Percentiles rank a stretch among this genome's conserved stretches.
Conservation (phyloP, 2,329 filamentous ascomycete species). For the Bipolaris bicolor region DNA sequence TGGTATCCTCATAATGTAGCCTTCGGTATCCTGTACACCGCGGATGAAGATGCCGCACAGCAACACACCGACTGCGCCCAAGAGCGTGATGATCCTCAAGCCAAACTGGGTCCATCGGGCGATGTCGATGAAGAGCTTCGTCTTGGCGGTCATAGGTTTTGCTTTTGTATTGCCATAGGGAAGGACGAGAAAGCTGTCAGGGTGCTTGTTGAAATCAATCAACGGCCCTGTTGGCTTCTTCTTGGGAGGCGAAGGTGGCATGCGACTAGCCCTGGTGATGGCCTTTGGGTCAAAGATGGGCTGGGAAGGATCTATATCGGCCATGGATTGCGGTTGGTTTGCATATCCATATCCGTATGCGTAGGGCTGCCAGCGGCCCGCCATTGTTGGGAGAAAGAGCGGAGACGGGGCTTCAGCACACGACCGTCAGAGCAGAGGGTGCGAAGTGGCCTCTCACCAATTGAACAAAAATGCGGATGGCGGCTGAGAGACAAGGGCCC, state of each 20-base stretch:
- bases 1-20: conserved; percentile 78
- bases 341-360: conserved; percentile 79
- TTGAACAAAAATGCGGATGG: conserved; percentile 35
- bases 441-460: conserved; percentile 36
- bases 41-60: conserved; percentile 79
- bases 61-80: conserved; percentile 73
- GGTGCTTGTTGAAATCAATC: conserved; percentile 82
- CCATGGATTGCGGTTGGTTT: conserved; percentile 57
- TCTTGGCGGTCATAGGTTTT: conserved; percentile 70
- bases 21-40: conserved; percentile 66
- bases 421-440: conserved; percentile 35
- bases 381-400: conserved; percentile 42
- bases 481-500: conserved; percentile 36
- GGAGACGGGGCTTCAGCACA: conserved; percentile 32
- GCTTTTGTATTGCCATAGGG: conserved; percentile 66
- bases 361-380: conserved; percentile 67
- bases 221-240: conserved; percentile 76
- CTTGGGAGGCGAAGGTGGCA: conserved; percentile 63
- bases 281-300: conserved; percentile 84
- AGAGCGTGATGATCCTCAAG: conserved; percentile 69
- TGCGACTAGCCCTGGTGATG: conserved; percentile 78
- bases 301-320: conserved; percentile 52
- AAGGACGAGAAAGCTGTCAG: conserved; percentile 73
- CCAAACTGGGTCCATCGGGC: conserved; percentile 71
- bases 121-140: conserved; percentile 73